Base-by-base conservation (phyloP, 805 yeast species). In the Metschnikowia bowlesiae region DNA sequence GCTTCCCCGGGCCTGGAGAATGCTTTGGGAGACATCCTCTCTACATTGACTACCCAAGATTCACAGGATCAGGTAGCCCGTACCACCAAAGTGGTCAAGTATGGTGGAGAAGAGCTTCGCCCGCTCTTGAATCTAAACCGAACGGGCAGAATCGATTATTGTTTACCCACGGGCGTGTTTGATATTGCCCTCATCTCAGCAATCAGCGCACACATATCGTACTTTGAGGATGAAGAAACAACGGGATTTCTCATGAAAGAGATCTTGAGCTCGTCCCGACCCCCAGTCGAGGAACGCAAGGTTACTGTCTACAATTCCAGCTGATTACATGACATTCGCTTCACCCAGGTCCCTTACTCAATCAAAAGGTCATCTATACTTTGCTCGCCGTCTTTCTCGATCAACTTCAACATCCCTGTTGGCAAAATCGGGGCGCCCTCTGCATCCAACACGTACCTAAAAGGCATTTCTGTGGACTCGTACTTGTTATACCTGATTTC, bases 401-500 rank as follows among this genome's bases (percentile, higher is more conserved):
- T 92, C 64, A 92, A 76, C 32, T 84, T 84, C 50, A 89, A 71
- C 98, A 92, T 92, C 0, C 98, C 98, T 49, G 80, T 79, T 0
- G 99, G 99, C 62, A 92, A 74, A 9, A 94, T 87, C 1, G 99
- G 98, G 53, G 80, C 77, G 3, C 81, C 82, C 1, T 76, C 58
- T 0, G 62, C 65, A 58, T 87, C 87, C 51, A 84, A 69, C 14
- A 92, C 85, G 61, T 92, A 92, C 63, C 99, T 78, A 72, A 92
- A 92, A 2, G 99, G 99, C 99, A 92, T 92, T 64, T 92, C 97
- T 0, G 97, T 90, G 3, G 96, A 87, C 68, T 94, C 99, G 62
- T 87, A 82, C 65, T 85, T 85, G 68, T 76, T 85, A 72, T 87
- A 92, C 64, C 89, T 81, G 59, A 92, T 85, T 68, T 92, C 98